phyloP scores from a whole-genome alignment of 2,329 filamentous ascomycete genomes.

The Trichothecium sympodiale region DNA sequence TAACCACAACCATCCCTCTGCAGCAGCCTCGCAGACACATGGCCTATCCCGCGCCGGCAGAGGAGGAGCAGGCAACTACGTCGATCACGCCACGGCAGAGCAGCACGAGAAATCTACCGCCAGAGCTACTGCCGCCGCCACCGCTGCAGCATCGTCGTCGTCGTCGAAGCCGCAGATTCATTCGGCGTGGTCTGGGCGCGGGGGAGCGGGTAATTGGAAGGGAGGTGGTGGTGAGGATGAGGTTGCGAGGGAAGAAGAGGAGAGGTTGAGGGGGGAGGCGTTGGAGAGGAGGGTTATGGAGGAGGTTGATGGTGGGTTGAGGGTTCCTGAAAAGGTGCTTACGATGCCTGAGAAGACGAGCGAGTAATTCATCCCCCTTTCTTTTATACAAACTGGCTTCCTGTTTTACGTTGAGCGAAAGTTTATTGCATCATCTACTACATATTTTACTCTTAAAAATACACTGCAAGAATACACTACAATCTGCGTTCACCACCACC shows the following conservation, averaged over 20 bases:
- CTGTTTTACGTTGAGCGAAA: no score
- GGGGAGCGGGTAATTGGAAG: slow-evolving; percentile 47
- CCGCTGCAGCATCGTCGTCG: no score
- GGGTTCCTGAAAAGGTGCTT: slow-evolving; percentile 34
- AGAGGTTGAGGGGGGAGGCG: slow-evolving; percentile 20
- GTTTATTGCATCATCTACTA: no score
- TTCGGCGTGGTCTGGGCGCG: slow-evolving; percentile 30
- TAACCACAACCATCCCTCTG: no score
- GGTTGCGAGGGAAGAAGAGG: slow-evolving; percentile 11
- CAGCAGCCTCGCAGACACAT: no score
- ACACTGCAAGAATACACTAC: no score
- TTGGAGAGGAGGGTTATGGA: slow-evolving; percentile 30
- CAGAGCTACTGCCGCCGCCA: background rate
- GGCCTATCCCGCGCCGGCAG: slow-evolving; percentile 41
- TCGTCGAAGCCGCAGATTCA: background rate
- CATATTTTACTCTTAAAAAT: no score
- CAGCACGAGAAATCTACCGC: background rate
- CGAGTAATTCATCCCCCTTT: background rate
- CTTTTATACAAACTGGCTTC: no score
- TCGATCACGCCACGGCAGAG: slow-evolving; percentile 15
- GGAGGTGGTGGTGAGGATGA: slow-evolving; percentile 15
- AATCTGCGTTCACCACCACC: no score
- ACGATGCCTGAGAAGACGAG: slow-evolving; percentile 11
- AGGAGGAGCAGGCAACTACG: slow-evolving; percentile 52
- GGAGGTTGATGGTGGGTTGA: slow-evolving; percentile 36